Evolutionary conservation across 352 stramenopile genomes (phyloP).

Genomic region (Pythium coloratum): DNA sequence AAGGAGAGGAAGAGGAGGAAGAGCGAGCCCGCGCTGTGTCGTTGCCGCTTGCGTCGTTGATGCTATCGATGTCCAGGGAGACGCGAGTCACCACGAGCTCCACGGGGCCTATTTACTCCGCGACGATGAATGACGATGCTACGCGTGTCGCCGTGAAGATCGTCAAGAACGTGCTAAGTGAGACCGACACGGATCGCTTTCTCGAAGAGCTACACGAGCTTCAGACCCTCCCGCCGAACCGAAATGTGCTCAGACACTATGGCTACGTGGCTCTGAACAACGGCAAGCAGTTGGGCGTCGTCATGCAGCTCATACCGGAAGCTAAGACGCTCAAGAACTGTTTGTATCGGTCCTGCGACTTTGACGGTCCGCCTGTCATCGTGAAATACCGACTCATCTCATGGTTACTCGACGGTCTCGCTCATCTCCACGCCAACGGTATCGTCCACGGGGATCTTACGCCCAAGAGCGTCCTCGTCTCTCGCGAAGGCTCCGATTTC

Average conservation of each 20-base stretch:
- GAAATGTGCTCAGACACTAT: no score
- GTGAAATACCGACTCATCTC: not conserved
- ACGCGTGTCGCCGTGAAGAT: not conserved
- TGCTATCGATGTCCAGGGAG: not conserved
- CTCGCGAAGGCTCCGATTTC: not conserved
- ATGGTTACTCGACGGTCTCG: not conserved
- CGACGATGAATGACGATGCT: not conserved
- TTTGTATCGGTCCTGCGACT: no score
- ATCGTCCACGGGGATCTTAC: not conserved
- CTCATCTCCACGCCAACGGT: not conserved
- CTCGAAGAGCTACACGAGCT: not conserved
- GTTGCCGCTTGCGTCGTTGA: not conserved
- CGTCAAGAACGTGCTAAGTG: not conserved
- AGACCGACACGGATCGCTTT: no score
- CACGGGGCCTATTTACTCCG: not conserved
- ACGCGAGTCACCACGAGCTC: not conserved
- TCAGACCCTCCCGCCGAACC: not conserved
- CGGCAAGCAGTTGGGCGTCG: not conserved
- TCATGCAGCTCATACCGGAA: not conserved
- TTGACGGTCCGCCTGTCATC: no score
- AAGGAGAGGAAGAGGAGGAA: no score
- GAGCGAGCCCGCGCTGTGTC: not conserved
- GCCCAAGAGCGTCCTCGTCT: not conserved
- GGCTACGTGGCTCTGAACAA: not conserved
- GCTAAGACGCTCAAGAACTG: no score